A percentile compares a stretch with the other conserved stretches of the same genome.
phyloP scores from a whole-genome alignment of 805 yeast genomes.

The Kazachstania martiniae region DNA sequence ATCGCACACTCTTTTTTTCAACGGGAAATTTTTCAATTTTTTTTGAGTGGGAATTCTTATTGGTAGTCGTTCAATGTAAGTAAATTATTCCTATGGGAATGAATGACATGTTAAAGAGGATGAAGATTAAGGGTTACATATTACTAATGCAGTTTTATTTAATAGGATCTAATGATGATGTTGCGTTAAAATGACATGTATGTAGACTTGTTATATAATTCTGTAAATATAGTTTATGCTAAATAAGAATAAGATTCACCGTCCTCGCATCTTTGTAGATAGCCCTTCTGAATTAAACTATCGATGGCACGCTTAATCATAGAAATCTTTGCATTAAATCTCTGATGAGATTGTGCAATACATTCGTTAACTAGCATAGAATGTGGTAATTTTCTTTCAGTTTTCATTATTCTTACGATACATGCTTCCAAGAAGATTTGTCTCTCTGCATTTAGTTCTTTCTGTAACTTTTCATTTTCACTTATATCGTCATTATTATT shows the following conservation, averaged over 20 bases:
- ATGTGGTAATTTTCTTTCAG: constrained; percentile 71
- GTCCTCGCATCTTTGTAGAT: constrained; percentile 63
- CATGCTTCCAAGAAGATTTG: constrained; percentile 82
- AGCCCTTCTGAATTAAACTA: constrained; percentile 74
- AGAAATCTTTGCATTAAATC: constrained; percentile 77
- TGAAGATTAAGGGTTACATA: too few relatives aligned
- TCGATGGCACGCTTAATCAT: constrained; percentile 85
- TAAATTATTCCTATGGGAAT: too few relatives aligned
- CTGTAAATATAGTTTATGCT: constrained; percentile 41
- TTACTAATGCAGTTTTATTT: too few relatives aligned
- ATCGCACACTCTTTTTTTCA: too few relatives aligned
- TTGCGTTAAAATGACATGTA: too few relatives aligned
- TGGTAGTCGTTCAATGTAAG: too few relatives aligned
- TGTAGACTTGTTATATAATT: too few relatives aligned
- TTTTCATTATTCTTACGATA: constrained; percentile 94
- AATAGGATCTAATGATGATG: too few relatives aligned
- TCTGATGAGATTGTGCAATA: constrained; percentile 64
- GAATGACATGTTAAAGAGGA: too few relatives aligned
- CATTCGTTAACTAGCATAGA: constrained; percentile 78
- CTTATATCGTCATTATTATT: constrained; percentile 45
- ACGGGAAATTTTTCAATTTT: too few relatives aligned
- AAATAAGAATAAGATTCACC: constrained; percentile 70
- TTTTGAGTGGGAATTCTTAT: too few relatives aligned
- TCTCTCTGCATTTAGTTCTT: constrained; percentile 79
- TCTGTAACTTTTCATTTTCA: constrained; percentile 50